These are phyloP conservation scores for Neurospora intermedia DNA, from an alignment of 495 filamentous ascomycete genomes.

Conservation along the genomic window DNA sequence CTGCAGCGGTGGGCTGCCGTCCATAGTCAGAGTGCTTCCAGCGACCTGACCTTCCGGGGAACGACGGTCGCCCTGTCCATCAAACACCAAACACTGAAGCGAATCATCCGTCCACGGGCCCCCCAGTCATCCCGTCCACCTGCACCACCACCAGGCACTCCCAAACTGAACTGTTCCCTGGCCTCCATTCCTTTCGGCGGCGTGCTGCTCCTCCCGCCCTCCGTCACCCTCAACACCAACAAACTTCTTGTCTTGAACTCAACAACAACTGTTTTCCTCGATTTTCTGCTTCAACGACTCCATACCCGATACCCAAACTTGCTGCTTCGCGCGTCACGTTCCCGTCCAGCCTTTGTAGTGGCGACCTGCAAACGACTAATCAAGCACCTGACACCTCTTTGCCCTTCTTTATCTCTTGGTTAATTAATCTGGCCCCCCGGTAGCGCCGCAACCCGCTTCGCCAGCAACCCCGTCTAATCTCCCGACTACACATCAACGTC, in stretches of 20 bases:
- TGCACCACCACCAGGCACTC: not conserved
- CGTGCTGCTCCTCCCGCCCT: not conserved
- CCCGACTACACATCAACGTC: not conserved
- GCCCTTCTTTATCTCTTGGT: not conserved
- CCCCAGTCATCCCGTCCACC: not conserved
- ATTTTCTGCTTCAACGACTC: not conserved
- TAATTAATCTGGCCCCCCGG: not conserved
- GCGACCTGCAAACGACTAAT: not conserved
- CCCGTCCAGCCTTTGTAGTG: not conserved
- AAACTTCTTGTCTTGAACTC: not conserved
- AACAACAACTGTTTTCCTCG: not conserved
- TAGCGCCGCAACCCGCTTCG: slow-evolving; percentile 3
- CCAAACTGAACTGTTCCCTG: not conserved
- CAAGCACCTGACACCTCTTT: not conserved
- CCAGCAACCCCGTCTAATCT: slow-evolving; percentile 3
- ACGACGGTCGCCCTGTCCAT: not conserved
- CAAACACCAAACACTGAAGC: not conserved
- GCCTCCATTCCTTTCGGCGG: not conserved
- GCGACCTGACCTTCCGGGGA: not conserved
- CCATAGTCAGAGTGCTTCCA: not conserved
- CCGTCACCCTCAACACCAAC: not conserved
- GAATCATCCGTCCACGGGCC: not conserved
- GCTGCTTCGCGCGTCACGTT: not conserved
- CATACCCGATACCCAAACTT: not conserved
- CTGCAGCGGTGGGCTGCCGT: not conserved